phyloP scores from a whole-genome alignment of 371 early-diverging fungal species.

The Cladochytrium tenue region DNA sequence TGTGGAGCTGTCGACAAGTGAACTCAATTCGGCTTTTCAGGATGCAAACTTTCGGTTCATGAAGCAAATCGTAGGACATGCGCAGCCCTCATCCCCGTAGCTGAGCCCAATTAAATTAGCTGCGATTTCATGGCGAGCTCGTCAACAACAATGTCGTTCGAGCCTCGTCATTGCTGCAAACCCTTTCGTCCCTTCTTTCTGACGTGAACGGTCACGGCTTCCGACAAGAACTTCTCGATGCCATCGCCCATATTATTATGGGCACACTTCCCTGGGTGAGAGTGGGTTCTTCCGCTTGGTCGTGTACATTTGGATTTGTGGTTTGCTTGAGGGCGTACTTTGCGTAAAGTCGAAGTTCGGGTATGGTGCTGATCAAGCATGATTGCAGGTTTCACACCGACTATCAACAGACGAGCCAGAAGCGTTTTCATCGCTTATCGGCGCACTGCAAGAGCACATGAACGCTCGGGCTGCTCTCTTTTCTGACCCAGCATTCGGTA shows the following conservation, averaged over 20 bases:
- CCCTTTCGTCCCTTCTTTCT: slow-evolving; percentile 63
- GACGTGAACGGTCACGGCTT: slow-evolving; percentile 59
- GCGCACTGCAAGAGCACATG: slow-evolving; percentile 65
- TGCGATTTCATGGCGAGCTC: slow-evolving; percentile 81
- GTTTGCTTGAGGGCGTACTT: no score
- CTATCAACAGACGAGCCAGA: slow-evolving; percentile 4
- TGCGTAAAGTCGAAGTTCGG: no score
- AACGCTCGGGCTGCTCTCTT: slow-evolving; percentile 45
- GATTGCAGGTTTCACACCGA: slow-evolving; percentile 11
- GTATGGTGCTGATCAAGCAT: no score
- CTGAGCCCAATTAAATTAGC: slow-evolving; percentile 12
- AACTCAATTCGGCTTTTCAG: background rate
- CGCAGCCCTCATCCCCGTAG: background rate
- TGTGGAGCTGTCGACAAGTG: background rate
- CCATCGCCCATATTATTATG: slow-evolving; percentile 70
- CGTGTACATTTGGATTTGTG: background rate
- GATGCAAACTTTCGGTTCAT: background rate
- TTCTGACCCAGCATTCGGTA: slow-evolving; percentile 14
- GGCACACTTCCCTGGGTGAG: slow-evolving; percentile 78
- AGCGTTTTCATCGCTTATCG: slow-evolving; percentile 1
- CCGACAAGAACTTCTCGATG: slow-evolving; percentile 69
- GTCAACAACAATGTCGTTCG: slow-evolving; percentile 76
- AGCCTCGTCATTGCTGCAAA: slow-evolving; percentile 61
- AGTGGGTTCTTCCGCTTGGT: slow-evolving; percentile 1
- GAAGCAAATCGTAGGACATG: background rate